A percentile compares a stretch with the other conserved stretches of the same genome.
phyloP scores from a whole-genome alignment of 768 basidiomycete genomes.

The Mycena albidolilacea region DNA sequence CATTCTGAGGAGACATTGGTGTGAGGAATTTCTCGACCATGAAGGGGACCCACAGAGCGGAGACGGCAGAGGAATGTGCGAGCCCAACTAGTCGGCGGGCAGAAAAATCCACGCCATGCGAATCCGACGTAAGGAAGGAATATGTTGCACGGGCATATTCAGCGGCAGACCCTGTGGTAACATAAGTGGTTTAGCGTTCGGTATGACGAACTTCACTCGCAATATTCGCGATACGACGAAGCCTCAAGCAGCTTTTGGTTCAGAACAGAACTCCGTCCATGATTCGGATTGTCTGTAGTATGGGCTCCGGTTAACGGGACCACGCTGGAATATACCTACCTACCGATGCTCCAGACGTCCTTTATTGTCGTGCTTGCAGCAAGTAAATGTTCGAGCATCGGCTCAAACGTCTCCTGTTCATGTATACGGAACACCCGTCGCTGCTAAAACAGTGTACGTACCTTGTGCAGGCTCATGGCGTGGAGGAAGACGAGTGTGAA shows the following conservation, averaged over 20 bases:
- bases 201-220: conserved; percentile 1
- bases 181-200: not conserved
- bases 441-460: not conserved
- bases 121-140: conserved; percentile 17
- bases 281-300: conserved; percentile 22
- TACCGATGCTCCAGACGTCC: conserved; percentile 28
- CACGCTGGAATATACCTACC: not conserved
- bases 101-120: conserved; percentile 25
- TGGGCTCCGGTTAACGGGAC: too few relatives aligned
- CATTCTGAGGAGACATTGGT: conserved; percentile 16
- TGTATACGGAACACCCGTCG: not conserved
- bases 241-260: conserved; percentile 15
- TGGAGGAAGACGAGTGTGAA: conserved; percentile 25
- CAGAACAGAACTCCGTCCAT: conserved; percentile 18
- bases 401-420: conserved; percentile 22
- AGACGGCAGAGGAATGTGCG: conserved; percentile 28
- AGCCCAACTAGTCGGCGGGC: conserved; percentile 18
- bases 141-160: conserved; percentile 26
- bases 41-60: conserved; percentile 13
- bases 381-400: conserved; percentile 17
- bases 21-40: not conserved
- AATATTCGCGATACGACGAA: conserved; percentile 21
- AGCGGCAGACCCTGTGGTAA: conserved; percentile 28
- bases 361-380: not conserved
- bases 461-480: conserved; percentile 28